Percentiles rank a stretch among this genome's conserved stretches.
Conservation (phyloP, 2,329 filamentous ascomycete genomes). For the Hymenoscyphus occultus region DNA sequence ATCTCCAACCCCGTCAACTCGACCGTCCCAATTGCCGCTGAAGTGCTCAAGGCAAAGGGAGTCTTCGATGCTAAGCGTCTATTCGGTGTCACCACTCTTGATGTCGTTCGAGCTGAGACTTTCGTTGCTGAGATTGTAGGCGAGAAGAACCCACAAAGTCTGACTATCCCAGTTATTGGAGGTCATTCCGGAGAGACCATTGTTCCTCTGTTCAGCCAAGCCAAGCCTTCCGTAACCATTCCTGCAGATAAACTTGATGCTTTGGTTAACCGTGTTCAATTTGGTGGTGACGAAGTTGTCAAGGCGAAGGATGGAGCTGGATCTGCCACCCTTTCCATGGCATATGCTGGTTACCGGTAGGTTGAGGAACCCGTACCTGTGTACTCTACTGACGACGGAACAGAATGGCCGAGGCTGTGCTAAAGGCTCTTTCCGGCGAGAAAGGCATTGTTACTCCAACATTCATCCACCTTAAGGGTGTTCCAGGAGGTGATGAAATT, state of each 20-base stretch:
- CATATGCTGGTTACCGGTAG: conserved; percentile 89
- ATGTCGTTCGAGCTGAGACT: conserved; percentile 96
- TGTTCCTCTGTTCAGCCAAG: conserved; percentile 93
- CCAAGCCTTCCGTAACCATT: conserved; percentile 74
- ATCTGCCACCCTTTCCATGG: conserved; percentile 91
- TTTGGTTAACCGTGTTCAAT: conserved; percentile 92
- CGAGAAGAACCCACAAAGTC: conserved; percentile 76
- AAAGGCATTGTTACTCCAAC: conserved; percentile 92
- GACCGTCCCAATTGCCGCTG: conserved; percentile 94
- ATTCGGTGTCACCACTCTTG: conserved; percentile 97
- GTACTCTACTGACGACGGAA: conserved; percentile 16
- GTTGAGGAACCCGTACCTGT: conserved; percentile 25
- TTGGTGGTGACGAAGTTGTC: conserved; percentile 95
- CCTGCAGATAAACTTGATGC: conserved; percentile 87
- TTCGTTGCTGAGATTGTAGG: conserved; percentile 86
- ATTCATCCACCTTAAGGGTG: conserved; percentile 90
- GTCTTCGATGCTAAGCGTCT: conserved; percentile 95
- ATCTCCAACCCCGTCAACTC: conserved; percentile 99
- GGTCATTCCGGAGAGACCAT: conserved; percentile 98
- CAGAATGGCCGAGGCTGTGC: conserved; percentile 90
- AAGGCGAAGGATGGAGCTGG: conserved; percentile 91
- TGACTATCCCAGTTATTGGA: conserved; percentile 87
- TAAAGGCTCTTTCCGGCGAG: conserved; percentile 90
- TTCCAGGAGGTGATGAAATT: conserved; percentile 83
- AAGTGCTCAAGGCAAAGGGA: conserved; percentile 89